Evolutionary conservation across 441 rosid genomes (phyloP).

Genomic region (Theobroma grandiflorum): DNA sequence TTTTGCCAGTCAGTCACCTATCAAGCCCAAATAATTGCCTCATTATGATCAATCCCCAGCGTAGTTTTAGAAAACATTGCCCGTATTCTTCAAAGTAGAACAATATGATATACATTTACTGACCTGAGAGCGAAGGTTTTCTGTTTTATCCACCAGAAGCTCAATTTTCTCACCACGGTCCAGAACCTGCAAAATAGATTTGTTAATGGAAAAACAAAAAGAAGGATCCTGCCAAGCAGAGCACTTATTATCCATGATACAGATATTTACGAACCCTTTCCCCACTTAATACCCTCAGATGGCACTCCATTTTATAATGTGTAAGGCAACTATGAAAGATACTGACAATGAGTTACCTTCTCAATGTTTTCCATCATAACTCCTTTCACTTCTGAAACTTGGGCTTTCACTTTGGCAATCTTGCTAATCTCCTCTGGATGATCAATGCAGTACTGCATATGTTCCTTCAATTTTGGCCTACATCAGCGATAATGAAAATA

Average conservation of each 20-base stretch:
- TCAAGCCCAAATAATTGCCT: not conserved
- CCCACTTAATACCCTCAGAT: not conserved
- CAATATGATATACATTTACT: slow-evolving; percentile 27
- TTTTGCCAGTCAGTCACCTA: not conserved
- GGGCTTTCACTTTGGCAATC: slow-evolving; percentile 83
- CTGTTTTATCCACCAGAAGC: slow-evolving; percentile 95
- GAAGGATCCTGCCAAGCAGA: not conserved
- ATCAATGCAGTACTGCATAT: slow-evolving; percentile 82
- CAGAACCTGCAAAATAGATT: slow-evolving; percentile 74
- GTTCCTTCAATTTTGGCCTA: slow-evolving; percentile 82
- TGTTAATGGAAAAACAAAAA: slow-evolving; percentile 5
- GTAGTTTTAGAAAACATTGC: not conserved
- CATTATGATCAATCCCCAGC: not conserved
- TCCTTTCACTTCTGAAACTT: slow-evolving; percentile 88
- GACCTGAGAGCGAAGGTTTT: slow-evolving; percentile 93
- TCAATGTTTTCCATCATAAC: slow-evolving; percentile 91
- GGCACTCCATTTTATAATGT: not conserved
- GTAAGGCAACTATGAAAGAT: not conserved
- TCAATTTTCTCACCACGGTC: slow-evolving; percentile 98
- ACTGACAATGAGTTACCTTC: slow-evolving; percentile 49
- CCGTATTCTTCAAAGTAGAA: not conserved
- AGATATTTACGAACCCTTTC: not conserved
- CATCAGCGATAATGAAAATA: slow-evolving; percentile 8
- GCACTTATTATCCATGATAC: not conserved
- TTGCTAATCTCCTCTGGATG: slow-evolving; percentile 81